phyloP scores from a whole-genome alignment of 1,284 basidiomycete species.

The Malassezia arunalokei region DNA sequence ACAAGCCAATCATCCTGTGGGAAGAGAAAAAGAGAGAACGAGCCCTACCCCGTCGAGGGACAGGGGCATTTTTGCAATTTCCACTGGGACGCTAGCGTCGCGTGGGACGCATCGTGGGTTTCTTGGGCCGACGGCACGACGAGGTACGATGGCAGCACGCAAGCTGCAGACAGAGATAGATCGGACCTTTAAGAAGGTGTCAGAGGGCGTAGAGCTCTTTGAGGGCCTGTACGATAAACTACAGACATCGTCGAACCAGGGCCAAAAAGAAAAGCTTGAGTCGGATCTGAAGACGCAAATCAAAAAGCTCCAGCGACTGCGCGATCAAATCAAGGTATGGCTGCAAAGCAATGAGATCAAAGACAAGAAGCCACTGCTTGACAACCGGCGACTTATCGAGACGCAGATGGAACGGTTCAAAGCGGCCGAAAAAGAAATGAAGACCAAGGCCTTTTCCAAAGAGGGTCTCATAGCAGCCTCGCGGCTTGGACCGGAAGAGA shows the following conservation, averaged over 20 bases:
- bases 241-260: slow-evolving; percentile 38
- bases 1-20: slow-evolving; percentile 2
- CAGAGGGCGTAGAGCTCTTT: slow-evolving; percentile 45
- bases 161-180: slow-evolving; percentile 46
- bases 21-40: background rate
- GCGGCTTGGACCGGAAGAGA: slow-evolving; percentile 88
- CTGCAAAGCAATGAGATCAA: slow-evolving; percentile 96
- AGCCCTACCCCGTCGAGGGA: background rate
- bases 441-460: slow-evolving; percentile 99
- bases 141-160: slow-evolving; percentile 38
- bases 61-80: slow-evolving; percentile 3
- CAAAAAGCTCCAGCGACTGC: slow-evolving; percentile 92
- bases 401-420: slow-evolving; percentile 99
- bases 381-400: slow-evolving; percentile 91
- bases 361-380: slow-evolving; percentile 85
- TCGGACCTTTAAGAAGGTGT: slow-evolving; percentile 44
- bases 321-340: slow-evolving; percentile 99
- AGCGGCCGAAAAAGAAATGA: slow-evolving; percentile 99
- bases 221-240: slow-evolving; percentile 45
- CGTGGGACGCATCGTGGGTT: background rate
- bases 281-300: slow-evolving; percentile 47
- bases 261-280: slow-evolving; percentile 46
- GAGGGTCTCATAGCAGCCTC: slow-evolving; percentile 90
- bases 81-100: background rate
- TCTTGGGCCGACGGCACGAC: background rate